Base-by-base conservation (phyloP, 2,329 filamentous ascomycete species). In the Fusarium setosum region DNA sequence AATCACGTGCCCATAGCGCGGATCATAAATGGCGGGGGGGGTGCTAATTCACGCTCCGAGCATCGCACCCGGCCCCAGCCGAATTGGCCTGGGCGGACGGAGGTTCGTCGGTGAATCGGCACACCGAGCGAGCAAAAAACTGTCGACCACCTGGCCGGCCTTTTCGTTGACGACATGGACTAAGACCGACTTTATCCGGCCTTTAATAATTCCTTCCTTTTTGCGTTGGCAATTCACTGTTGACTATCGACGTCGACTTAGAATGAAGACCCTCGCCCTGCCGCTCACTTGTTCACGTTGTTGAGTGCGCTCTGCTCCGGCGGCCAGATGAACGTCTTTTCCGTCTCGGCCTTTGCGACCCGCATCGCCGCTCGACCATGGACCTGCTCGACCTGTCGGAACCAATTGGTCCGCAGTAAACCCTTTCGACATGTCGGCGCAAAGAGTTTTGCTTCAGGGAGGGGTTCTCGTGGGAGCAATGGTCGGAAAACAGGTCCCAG, bases 361-460 rank as follows among this genome's bases (percentile, higher is more conserved):
- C 76, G 79, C 61, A 72, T 77, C 58, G 72, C 75, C 71, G 65
- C 78, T 73, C 74, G 76, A 65, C 71, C 77, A 67, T 83, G 82
- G 82, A 83, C 82, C 12, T 84, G 82, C 71, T 79, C 77, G 61
- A 77, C 73, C 61, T 84, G 82, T 69, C 80, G 77, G 56, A 76
- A 73, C 53, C 81, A 82, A 72, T 73, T 78, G 56, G 68, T 74
- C 32, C 76, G 67, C 21, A 58, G 69, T 56, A 80, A 71, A 38
- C 70, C 74, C 18, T 62, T 73, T 15, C 72, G 65, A 50, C 59
- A 67, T 18, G 59, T 72, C 48, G 50, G 65, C 34, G 45, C 66
- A 65, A 72, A 74, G 47, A 63, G 64, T 6, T 78, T 79, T 52
- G 71, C 75, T 42, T 76, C 75, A 10, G 68, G 68, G 23, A 70